Percentiles rank a stretch among this genome's conserved stretches.
These are phyloP conservation scores for Paracoccidioides brasiliensis DNA, from an alignment of 2,329 filamentous ascomycete genomes.

Conservation along the genomic window DNA sequence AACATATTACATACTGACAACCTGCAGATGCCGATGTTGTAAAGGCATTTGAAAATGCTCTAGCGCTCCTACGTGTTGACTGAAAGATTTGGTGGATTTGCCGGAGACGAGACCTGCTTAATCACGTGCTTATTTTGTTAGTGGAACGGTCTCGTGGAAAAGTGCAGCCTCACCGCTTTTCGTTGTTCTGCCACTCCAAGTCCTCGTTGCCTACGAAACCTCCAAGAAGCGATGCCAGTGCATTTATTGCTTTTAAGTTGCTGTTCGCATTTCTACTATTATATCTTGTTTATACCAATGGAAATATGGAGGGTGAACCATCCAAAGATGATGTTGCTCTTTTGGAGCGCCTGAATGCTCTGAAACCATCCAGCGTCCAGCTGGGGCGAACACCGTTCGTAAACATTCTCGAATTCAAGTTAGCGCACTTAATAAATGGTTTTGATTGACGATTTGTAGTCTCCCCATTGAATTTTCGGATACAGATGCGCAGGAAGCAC, in stretches of 20 bases:
- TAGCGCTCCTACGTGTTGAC: slow-evolving; percentile 29
- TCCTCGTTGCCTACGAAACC: neutral
- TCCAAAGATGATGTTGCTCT: slow-evolving; percentile 17
- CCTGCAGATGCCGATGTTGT: slow-evolving; percentile 32
- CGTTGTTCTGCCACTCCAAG: slow-evolving; percentile 6
- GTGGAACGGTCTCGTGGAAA: neutral
- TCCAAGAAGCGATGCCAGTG: neutral
- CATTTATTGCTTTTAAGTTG: neutral
- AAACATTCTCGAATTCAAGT: slow-evolving; percentile 5
- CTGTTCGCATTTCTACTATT: neutral
- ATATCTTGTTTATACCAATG: neutral
- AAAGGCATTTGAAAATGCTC: slow-evolving; percentile 36
- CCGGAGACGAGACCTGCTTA: neutral
- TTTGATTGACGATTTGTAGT: slow-evolving; percentile 3
- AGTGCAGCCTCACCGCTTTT: slow-evolving; percentile 1
- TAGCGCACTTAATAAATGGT: slow-evolving; percentile 3
- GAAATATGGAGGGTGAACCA: slow-evolving; percentile 11
- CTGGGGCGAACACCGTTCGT: slow-evolving; percentile 18
- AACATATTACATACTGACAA: neutral
- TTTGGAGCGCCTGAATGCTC: slow-evolving; percentile 21
- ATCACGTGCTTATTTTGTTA: neutral
- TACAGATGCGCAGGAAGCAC: slow-evolving; percentile 1
- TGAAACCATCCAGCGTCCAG: slow-evolving; percentile 21
- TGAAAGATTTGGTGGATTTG: slow-evolving; percentile 5
- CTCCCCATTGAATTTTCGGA: slow-evolving; percentile 1